Base-by-base conservation (phyloP, 345 rosid species). In the Acer campestre region DNA sequence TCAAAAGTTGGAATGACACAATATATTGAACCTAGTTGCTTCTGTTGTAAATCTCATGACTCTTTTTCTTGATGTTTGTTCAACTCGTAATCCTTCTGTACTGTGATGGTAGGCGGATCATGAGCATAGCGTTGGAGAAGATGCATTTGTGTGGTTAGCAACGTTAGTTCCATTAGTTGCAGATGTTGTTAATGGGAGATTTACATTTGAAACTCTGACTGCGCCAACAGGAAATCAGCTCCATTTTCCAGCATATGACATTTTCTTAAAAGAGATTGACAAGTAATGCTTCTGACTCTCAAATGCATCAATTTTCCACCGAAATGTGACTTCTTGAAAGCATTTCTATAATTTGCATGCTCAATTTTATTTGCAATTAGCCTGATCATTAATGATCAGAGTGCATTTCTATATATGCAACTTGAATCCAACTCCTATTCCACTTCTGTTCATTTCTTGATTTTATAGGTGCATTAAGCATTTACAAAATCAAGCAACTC, bases 151-250 rank as follows among this genome's bases (percentile, higher is more conserved):
- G 25, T 94, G 97, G 95, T 75, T 94, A 79, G 94, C 83, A 62
- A 86, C 93, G 44, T 59, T 92, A 67, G 78, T 89, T 83, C 97
- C 99, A 35, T 81, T 94, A 22, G 87, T 77, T 67, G 93, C 84
- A 4, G 98, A 94, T 85, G 79, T 86, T 62, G 84, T 81, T 29
- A 96, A 91, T 38, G 95, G 89, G 63, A 89, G 92, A 88, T 96
- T 87, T 85, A 89, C 93, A 9, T 94, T 91, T 71, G 99, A 96
- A 88, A 87, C 97, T 72, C 87, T 94, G 0, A 96, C 97, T 1
- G 94, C 93, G 16, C 74, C 97, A 17, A 94, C 95, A 0, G 92
- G 88, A 40, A 70, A 85, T 84, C 83, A 80, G 70, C 94, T 96
- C 61, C 88, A 91, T 84, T 94, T 79, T 76, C 99, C 99, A 7